Evolutionary conservation across 371 early-diverging fungal species (phyloP).

Genomic region (Smittium culicis): DNA sequence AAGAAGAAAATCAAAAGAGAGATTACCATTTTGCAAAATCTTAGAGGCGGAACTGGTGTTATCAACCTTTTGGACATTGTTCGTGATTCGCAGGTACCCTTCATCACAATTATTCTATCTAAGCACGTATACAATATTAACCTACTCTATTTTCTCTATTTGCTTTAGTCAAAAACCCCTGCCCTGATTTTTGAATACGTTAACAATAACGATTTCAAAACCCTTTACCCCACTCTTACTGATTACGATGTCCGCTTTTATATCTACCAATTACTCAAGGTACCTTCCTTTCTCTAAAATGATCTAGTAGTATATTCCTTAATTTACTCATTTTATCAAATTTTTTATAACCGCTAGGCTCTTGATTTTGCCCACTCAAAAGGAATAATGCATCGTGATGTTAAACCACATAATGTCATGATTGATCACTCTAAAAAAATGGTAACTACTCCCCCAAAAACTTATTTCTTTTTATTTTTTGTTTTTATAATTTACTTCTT

Average conservation of each 20-base stretch:
- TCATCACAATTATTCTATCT: no score
- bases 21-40: conserved; percentile 94
- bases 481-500: background rate
- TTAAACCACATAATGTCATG: conserved; percentile 99
- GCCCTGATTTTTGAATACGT: conserved; percentile 95
- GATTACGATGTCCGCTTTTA: conserved; percentile 94
- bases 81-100: conserved; percentile 59
- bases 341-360: conserved; percentile 35
- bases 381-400: conserved; percentile 99
- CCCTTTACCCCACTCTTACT: conserved; percentile 63
- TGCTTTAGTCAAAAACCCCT: conserved; percentile 71
- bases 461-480: no score
- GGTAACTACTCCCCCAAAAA: conserved; percentile 27
- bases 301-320: no score
- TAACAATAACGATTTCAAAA: conserved; percentile 58
- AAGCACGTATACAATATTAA: background rate
- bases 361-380: conserved; percentile 95
- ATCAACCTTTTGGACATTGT: conserved; percentile 91
- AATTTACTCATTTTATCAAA: background rate
- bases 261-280: conserved; percentile 87
- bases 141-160: background rate
- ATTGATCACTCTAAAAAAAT: conserved; percentile 91
- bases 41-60: conserved; percentile 88
- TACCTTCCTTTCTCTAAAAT: background rate
- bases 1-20: conserved; percentile 99